phyloP scores from a whole-genome alignment of 1,284 basidiomycete genomes.

The Mycena citricolor region DNA sequence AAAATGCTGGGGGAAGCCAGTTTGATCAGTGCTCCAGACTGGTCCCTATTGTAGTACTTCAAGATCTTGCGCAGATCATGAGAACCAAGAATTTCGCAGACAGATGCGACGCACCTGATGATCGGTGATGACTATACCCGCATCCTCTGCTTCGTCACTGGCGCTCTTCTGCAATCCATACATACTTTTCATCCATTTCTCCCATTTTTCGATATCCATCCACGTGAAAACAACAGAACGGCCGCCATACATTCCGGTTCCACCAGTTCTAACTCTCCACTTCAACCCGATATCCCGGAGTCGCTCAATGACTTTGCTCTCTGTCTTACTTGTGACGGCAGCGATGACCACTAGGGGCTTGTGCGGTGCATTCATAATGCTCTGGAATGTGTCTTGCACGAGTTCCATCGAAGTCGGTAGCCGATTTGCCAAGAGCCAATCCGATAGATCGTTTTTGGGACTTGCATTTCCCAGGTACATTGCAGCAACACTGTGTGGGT shows the following conservation, averaged over 20 bases:
- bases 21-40: conserved; percentile 49
- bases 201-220: conserved; percentile 83
- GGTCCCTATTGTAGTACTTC: conserved; percentile 65
- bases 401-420: conserved; percentile 72
- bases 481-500: conserved; percentile 41
- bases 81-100: conserved; percentile 11
- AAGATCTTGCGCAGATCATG: conserved; percentile 49
- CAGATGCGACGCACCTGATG: conserved; percentile 58
- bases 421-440: conserved; percentile 67
- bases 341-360: conserved; percentile 77
- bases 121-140: conserved; percentile 73
- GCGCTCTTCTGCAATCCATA: conserved; percentile 59
- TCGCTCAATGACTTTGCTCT: conserved; percentile 43
- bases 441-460: conserved; percentile 31
- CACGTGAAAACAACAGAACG: conserved; percentile 79
- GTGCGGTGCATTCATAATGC: conserved; percentile 82
- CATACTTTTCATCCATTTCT: conserved; percentile 84
- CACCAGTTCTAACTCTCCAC: conserved; percentile 56
- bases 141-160: conserved; percentile 40
- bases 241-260: conserved; percentile 34
- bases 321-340: conserved; percentile 50
- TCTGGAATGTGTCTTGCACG: conserved; percentile 60
- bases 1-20: conserved; percentile 62
- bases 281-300: conserved; percentile 58
- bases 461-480: conserved; percentile 34